phyloP scores from a whole-genome alignment of 345 rosid species.

The Syzygium grande region DNA sequence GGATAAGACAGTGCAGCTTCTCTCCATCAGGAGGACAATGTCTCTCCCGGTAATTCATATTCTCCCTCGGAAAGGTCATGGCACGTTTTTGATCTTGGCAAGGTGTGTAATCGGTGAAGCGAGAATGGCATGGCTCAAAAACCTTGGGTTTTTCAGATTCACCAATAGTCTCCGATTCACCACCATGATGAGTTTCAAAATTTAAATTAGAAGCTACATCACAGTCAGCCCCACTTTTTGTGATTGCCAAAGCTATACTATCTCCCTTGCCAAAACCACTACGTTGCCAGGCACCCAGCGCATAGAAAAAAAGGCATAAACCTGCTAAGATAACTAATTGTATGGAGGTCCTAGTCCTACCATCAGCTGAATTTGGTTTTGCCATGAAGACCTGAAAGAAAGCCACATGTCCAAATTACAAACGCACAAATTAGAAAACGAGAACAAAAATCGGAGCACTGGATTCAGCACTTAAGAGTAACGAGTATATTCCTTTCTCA shows the following conservation, averaged over 20 bases:
- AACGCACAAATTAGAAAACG: background rate
- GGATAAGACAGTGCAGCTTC: conserved; percentile 78
- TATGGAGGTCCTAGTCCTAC: conserved; percentile 79
- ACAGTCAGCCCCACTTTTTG: conserved; percentile 76
- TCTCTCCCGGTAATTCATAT: conserved; percentile 86
- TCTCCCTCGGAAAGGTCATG: conserved; percentile 94
- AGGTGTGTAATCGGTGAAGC: conserved; percentile 84
- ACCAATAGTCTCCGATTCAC: conserved; percentile 25
- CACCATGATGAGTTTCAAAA: conserved; percentile 93
- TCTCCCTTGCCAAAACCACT: conserved; percentile 99
- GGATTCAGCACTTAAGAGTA: background rate
- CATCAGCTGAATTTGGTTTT: conserved; percentile 59
- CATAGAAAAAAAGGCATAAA: conserved; percentile 84
- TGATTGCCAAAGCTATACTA: conserved; percentile 79
- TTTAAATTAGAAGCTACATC: conserved; percentile 59
- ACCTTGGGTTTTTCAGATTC: conserved; percentile 48
- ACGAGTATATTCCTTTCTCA: background rate
- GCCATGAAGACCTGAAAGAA: conserved; percentile 54
- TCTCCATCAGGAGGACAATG: conserved; percentile 74
- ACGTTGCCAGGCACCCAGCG: conserved; percentile 95
- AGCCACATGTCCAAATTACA: background rate
- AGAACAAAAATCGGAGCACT: background rate
- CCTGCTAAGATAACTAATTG: conserved; percentile 78
- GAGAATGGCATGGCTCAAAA: conserved; percentile 58
- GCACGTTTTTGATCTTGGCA: conserved; percentile 97